Evolutionary conservation across 1,139 yeast species (phyloP), one percentile per base, ranked within the genome.

Genomic region (Saccharomycopsis hybrid): DNA sequence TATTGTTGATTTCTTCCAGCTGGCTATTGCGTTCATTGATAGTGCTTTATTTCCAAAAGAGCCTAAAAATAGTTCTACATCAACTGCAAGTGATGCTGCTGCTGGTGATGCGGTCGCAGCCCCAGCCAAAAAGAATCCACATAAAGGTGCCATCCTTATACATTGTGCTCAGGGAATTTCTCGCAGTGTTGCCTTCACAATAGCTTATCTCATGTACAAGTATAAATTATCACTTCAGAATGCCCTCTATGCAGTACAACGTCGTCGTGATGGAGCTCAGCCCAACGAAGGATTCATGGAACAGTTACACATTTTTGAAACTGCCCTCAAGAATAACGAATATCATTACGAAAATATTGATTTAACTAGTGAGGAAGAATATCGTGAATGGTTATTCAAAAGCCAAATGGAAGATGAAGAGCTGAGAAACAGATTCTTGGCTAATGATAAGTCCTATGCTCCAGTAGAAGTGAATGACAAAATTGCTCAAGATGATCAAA

Each of bases 141-240:
- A 78, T 54, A 60, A 61, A 54, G 74, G 73, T 1, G 70, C 70
- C 40, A 68, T 84, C 0, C 67, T 80, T 44, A 69, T 85, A 4
- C 87, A 84, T 61, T 85, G 94, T 62, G 87, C 89, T 51, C 96
- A 96, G 32, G 98, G 98, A 1, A 77, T 81, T 30, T 86, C 96
- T 2, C 70, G 98, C 56, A 84, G 96, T 1, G 87, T 79, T 0
- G 69, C 95, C 0, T 70, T 88, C 33, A 70, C 81, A 11, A 73
- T 82, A 41, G 95, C 95, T 1, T 92, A 84, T 63, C 65, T 92
- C 55, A 89, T 92, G 94, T 77, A 78, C 60, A 75, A 78, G 55
- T 80, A 83, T 64, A 74, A 78, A 5, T 72, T 87, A 62, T 67
- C 70, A 5, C 66, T 78, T 18, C 70, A 75, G 9, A 81, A 81